phyloP scores from a whole-genome alignment of 352 stramenopile genomes.

The Thraustochytrium striatum region DNA sequence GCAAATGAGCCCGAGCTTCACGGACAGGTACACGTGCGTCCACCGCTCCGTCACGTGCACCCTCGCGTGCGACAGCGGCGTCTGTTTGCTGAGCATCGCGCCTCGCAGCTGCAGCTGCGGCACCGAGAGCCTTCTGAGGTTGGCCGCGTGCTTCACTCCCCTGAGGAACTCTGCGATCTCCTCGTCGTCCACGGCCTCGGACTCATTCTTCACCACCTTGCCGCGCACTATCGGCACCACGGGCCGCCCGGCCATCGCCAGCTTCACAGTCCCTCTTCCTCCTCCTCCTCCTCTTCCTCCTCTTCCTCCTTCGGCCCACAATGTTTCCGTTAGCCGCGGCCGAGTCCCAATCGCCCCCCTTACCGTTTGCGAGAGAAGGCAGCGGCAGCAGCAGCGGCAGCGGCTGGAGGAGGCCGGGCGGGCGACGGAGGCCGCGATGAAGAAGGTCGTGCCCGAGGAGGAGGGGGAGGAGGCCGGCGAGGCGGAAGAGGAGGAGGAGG shows the following conservation, averaged over 20 bases:
- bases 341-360: too few relatives aligned
- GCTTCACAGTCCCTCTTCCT: too few relatives aligned
- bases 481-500: conserved; percentile 39
- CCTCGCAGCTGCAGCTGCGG: conserved; percentile 16
- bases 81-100: neutral
- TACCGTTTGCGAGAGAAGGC: too few relatives aligned
- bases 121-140: neutral
- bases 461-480: conserved; percentile 17
- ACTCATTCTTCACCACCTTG: neutral
- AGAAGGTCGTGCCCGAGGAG: conserved; percentile 31
- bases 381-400: too few relatives aligned
- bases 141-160: conserved; percentile 14
- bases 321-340: neutral
- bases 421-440: neutral
- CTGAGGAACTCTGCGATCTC: conserved; percentile 29
- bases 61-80: neutral
- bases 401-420: neutral
- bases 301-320: neutral
- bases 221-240: neutral
- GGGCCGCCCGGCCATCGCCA: too few relatives aligned
- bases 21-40: conserved; percentile 11
- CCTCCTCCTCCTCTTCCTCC: neutral
- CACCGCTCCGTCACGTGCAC: conserved; percentile 10
- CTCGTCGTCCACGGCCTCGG: neutral
- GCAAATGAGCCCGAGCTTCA: neutral